These are phyloP conservation scores for Pseudozyma sp. DNA, from an alignment of 1,284 basidiomycete species.

Conservation along the genomic window DNA sequence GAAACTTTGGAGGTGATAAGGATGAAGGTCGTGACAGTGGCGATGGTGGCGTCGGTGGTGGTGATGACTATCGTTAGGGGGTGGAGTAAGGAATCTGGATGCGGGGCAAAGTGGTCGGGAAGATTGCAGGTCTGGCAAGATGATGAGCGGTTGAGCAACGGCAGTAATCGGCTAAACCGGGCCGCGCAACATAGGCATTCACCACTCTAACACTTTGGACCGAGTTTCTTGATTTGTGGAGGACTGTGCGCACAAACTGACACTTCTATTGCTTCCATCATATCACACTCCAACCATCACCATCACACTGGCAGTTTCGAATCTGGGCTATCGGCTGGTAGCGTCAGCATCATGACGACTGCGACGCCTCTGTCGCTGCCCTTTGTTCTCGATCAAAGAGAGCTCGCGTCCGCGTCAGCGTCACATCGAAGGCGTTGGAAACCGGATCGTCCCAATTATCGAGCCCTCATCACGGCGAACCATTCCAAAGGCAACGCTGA, in stretches of 20 bases:
- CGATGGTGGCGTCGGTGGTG: no score
- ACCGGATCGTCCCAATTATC: conserved; percentile 38
- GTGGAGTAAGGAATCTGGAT: no score
- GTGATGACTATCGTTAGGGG: no score
- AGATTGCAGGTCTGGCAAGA: neutral
- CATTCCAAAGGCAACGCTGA: conserved; percentile 1
- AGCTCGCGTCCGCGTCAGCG: conserved; percentile 1
- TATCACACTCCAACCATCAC: neutral
- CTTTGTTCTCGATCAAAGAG: conserved; percentile 26
- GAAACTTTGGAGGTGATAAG: no score
- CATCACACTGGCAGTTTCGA: neutral
- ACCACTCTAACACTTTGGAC: conserved; percentile 3
- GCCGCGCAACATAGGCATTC: neutral
- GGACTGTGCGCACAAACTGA: conserved; percentile 17
- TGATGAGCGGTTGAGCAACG: neutral
- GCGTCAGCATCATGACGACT: conserved; percentile 16
- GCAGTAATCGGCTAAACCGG: neutral
- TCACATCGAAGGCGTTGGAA: conserved; percentile 19
- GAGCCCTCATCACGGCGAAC: conserved; percentile 18
- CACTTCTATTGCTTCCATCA: neutral
- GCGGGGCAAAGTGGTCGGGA: neutral
- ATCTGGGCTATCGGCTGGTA: neutral
- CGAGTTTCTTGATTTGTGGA: conserved; percentile 1
- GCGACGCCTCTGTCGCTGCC: conserved; percentile 31
- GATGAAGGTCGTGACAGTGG: conserved; percentile 1